Percentiles rank a stretch among this genome's conserved stretches.
phyloP scores from a whole-genome alignment of 139 green algal genomes.

The Microglena sp. region DNA sequence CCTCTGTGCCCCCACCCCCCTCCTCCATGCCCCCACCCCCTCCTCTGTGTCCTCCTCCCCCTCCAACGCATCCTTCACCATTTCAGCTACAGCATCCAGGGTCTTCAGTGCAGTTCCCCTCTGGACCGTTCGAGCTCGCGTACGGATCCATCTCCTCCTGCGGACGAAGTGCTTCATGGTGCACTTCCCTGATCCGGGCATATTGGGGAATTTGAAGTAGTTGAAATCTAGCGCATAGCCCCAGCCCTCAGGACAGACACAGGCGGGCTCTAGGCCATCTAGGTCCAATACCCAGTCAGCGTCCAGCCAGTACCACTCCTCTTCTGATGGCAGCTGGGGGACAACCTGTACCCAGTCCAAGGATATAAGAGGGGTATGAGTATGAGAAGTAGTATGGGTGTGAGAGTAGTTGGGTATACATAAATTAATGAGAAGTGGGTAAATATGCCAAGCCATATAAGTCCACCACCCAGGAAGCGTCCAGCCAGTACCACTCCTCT shows the following conservation, averaged over 20 bases:
- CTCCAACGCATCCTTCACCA: neutral
- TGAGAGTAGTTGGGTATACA: too few species aligned
- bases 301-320: slow-evolving; percentile 48
- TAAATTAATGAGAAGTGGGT: too few species aligned
- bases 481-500: too few species aligned
- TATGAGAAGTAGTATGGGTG: too few species aligned
- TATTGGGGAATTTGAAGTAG: slow-evolving; percentile 20
- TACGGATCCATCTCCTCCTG: slow-evolving; percentile 16
- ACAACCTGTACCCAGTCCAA: too few species aligned
- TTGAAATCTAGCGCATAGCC: slow-evolving; percentile 71
- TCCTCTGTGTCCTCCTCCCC: neutral
- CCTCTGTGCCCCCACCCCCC: too few species aligned
- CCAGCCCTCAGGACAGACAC: slow-evolving; percentile 40
- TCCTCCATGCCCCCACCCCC: neutral
- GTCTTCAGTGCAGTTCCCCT: neutral
- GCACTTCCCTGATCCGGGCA: slow-evolving; percentile 16
- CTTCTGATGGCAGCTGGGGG: too few species aligned
- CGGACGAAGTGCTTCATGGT: slow-evolving; percentile 32
- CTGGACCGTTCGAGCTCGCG: neutral
- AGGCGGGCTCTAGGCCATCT: slow-evolving; percentile 28
- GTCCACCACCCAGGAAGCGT: too few species aligned
- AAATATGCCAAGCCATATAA: too few species aligned
- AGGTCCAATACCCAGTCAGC: slow-evolving; percentile 64
- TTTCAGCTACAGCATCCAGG: neutral
- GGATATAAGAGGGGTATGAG: too few species aligned